Evolutionary conservation across 108 stramenopile species (phyloP).

Genomic region (Nitzschia putrida): DNA sequence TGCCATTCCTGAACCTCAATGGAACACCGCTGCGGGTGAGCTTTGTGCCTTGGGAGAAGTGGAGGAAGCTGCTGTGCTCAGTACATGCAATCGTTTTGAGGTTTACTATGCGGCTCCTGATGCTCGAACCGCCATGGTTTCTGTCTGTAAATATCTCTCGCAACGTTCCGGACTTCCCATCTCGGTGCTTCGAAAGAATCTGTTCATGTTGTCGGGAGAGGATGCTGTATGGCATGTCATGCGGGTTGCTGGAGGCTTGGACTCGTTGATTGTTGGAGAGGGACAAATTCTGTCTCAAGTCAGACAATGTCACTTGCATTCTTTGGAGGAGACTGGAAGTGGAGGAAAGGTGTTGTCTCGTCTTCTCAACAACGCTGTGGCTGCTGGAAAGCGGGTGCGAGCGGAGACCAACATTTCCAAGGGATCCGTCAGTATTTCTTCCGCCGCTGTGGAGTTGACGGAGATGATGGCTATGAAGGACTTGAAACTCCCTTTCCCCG

Average conservation of each 20-base stretch:
- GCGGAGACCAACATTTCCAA: slow-evolving; percentile 96
- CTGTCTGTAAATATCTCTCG: slow-evolving; percentile 83
- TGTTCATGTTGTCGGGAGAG: slow-evolving; percentile 94
- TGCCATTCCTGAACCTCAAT: slow-evolving; percentile 92
- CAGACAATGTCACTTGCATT: slow-evolving; percentile 93
- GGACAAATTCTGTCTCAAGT: slow-evolving; percentile 98
- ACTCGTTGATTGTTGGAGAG: slow-evolving; percentile 98
- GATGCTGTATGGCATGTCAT: slow-evolving; percentile 98
- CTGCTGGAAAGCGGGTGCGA: slow-evolving; percentile 96
- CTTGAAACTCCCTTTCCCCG: slow-evolving; percentile 86
- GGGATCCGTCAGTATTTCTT: slow-evolving; percentile 91
- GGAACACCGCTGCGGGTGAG: slow-evolving; percentile 87
- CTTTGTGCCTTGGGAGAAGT: slow-evolving; percentile 81
- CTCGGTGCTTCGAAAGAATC: slow-evolving; percentile 76
- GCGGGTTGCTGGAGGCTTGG: slow-evolving; percentile 95
- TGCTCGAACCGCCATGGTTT: slow-evolving; percentile 86
- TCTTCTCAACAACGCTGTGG: slow-evolving; percentile 92
- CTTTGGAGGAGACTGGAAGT: slow-evolving; percentile 93
- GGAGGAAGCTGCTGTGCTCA: slow-evolving; percentile 92
- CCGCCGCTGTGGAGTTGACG: slow-evolving; percentile 94
- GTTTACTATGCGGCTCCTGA: slow-evolving; percentile 94
- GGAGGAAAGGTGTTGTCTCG: slow-evolving; percentile 95
- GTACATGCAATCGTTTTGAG: slow-evolving; percentile 99
- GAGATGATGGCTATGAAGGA: slow-evolving; percentile 79
- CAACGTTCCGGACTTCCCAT: slow-evolving; percentile 85